Conservation (phyloP, 2,329 filamentous ascomycete genomes). For the Talaromyces sp. region DNA sequence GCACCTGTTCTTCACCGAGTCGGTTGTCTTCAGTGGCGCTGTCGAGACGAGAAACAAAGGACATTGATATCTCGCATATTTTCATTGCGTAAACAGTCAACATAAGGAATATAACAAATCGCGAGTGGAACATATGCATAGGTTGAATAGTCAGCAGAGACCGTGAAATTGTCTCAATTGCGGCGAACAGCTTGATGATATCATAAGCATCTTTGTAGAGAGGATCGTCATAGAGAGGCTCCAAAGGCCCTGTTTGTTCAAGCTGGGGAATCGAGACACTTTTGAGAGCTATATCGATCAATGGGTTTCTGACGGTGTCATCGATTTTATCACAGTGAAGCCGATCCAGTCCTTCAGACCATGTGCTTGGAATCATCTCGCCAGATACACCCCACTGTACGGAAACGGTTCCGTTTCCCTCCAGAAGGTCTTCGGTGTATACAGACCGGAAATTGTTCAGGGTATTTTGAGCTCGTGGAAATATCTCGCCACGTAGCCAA, state of each 20-base stretch:
- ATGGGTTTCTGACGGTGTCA: not conserved
- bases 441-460: not conserved
- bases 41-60: slow-evolving; percentile 12
- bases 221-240: not conserved
- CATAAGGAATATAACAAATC: slow-evolving; percentile 14
- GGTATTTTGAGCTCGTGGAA: not conserved
- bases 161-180: slow-evolving; percentile 12
- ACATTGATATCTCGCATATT: slow-evolving; percentile 16
- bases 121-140: slow-evolving; percentile 8
- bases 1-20: not conserved
- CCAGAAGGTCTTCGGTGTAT: no score
- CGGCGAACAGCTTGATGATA: slow-evolving; percentile 16
- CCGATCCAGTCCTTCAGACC: not conserved
- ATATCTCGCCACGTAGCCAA: not conserved
- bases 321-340: not conserved
- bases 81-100: slow-evolving; percentile 14
- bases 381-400: not conserved
- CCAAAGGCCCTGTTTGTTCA: not conserved
- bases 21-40: slow-evolving; percentile 8
- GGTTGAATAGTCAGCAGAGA: slow-evolving; percentile 11
- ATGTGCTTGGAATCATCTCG: not conserved
- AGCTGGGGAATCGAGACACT: slow-evolving; percentile 7
- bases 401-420: not conserved
- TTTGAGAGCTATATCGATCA: not conserved
- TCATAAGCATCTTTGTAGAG: slow-evolving; percentile 11